Evolutionary conservation across 352 stramenopile genomes (phyloP).

Genomic region (Phytopythium chamaehyphon): DNA sequence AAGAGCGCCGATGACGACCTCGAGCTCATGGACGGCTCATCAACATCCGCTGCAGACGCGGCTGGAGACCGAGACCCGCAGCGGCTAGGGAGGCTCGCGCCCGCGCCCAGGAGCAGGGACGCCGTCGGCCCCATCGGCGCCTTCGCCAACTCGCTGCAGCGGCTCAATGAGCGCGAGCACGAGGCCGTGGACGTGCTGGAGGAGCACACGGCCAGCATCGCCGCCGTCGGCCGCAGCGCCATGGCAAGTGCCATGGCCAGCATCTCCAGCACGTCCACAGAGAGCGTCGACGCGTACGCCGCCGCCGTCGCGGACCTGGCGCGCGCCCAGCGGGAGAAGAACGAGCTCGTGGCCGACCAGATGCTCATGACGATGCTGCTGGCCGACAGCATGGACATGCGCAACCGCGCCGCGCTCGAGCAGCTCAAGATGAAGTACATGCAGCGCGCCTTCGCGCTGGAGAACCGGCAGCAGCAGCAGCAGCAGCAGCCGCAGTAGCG

Average conservation of each 20-base stretch:
- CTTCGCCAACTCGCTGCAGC: constrained; percentile 1
- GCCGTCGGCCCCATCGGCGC: neutral
- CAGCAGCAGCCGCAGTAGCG: constrained; percentile 1
- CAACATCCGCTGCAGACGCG: neutral
- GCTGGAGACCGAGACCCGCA: neutral
- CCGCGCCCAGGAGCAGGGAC: neutral
- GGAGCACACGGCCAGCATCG: constrained; percentile 5
- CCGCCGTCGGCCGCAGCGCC: neutral
- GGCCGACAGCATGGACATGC: constrained; percentile 6
- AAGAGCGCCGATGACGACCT: neutral
- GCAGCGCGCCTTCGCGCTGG: constrained; percentile 8
- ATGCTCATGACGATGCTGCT: constrained; percentile 19
- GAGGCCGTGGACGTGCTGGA: neutral
- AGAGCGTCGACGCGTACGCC: constrained; percentile 1
- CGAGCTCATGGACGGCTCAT: neutral
- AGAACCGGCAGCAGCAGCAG: neutral
- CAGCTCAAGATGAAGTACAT: constrained; percentile 16
- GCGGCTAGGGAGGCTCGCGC: constrained; percentile 2
- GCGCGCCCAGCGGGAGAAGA: constrained; percentile 9
- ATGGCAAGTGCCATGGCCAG: neutral
- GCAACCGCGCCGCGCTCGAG: constrained; percentile 9
- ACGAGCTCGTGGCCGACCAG: constrained; percentile 14
- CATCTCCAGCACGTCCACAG: neutral
- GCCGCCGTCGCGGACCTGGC: constrained; percentile 8
- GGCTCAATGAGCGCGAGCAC: constrained; percentile 5